Base-by-base conservation (phyloP, 768 basidiomycete species). In the Mycena metata region DNA sequence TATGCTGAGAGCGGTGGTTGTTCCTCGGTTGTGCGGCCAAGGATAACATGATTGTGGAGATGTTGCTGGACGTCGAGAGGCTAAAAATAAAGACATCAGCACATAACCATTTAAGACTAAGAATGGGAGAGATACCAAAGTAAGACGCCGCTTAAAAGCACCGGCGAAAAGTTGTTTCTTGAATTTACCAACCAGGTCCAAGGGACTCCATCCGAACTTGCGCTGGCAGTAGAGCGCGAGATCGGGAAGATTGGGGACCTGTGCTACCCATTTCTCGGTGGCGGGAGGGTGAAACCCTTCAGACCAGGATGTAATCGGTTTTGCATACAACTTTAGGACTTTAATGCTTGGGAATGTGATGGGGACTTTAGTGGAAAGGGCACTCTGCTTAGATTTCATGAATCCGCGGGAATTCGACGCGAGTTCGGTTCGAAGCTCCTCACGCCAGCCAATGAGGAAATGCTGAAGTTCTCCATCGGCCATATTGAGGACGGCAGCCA, bases 401-500 rank as follows among this genome's bases (percentile, higher is more conserved):
- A 43, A 47, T 2, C 72, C 45, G 1, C 35, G 50, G 3, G 72
- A 64, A 36, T 73, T 73, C 2, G 66, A 67, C 6, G 21, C 26
- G 10, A 73, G 52, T 43, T 73, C 72, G 26, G 33, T n/a, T 15
- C 41, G 46, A 4, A 71, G 11, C 15, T 65, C 30, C 24, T 41
- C 19, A 15, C 64, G 61, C 70, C 70, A 71, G n/a, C 6, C 23
- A 21, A 21, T 23, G 24, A 71, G 69, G 47, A 69, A 73, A 4
- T 39, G 33, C 21, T 52, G n/a, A 12, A 71, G 35, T 16, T 51
- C 16, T n/a, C 46, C 21, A 5, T 41, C 60, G 11, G 52, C 42
- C 21, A 54, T 17, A 36, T 26, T 58, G 39, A 43, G 60, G 6
- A 82, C 78, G 6, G 86, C 83, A 56, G 81, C 64, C 36, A 87